phyloP scores from a whole-genome alignment of 441 rosid species.

The Gossypium aridum region DNA sequence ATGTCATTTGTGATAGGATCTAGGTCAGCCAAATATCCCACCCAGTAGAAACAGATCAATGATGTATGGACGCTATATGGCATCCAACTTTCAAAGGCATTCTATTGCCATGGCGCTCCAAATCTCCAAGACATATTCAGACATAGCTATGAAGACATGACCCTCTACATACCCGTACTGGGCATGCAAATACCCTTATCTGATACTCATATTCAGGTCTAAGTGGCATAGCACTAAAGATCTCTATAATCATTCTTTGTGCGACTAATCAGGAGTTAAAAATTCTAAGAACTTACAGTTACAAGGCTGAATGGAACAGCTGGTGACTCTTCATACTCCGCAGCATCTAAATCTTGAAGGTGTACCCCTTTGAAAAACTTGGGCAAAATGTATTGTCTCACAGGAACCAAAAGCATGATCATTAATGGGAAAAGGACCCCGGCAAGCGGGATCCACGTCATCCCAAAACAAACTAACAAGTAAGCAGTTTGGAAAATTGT shows the following conservation, averaged over 20 bases:
- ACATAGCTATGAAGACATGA: not conserved
- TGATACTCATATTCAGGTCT: not conserved
- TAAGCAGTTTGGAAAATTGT: constrained; percentile 56
- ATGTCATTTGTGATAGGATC: not conserved
- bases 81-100: not conserved
- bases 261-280: not conserved
- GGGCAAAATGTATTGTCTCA: constrained; percentile 61
- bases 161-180: not conserved
- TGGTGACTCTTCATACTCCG: constrained; percentile 69
- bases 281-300: constrained; percentile 32
- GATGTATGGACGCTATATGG: not conserved
- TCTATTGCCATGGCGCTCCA: not conserved
- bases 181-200: not conserved
- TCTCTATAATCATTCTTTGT: not conserved
- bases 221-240: not conserved
- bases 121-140: not conserved
- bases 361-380: constrained; percentile 56
- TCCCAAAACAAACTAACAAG: constrained; percentile 55
- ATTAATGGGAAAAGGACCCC: constrained; percentile 63
- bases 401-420: constrained; percentile 68
- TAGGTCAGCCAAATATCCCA: not conserved
- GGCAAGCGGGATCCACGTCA: constrained; percentile 67
- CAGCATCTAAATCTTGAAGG: constrained; percentile 66
- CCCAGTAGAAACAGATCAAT: not conserved
- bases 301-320: constrained; percentile 48